Evolutionary conservation across 2,329 filamentous ascomycete species (phyloP).

Genomic region (Trichoderma atrobrunneum): DNA sequence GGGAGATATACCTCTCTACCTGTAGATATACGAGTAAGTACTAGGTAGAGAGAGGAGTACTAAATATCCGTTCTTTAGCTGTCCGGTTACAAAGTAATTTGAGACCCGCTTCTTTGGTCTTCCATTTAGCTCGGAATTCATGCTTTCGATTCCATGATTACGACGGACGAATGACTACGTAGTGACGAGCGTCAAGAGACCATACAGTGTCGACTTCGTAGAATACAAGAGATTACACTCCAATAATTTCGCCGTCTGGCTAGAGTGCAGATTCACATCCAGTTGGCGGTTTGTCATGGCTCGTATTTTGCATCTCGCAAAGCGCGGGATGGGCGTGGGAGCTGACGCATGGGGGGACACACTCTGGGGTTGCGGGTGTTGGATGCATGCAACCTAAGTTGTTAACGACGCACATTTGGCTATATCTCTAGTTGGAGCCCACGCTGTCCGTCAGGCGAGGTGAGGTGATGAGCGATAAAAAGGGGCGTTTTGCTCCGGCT

Average conservation of each 20-base stretch:
- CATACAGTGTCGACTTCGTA: neutral
- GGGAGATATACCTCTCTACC: neutral
- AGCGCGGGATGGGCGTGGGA: constrained; percentile 3
- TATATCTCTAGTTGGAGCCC: neutral
- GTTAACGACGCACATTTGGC: neutral
- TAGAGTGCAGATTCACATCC: neutral
- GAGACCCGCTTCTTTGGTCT: neutral
- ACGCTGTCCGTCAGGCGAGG: neutral
- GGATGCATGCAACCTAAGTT: neutral
- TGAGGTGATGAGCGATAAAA: neutral
- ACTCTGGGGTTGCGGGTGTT: neutral
- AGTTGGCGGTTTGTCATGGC: neutral
- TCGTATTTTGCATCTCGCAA: neutral
- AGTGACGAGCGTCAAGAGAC: neutral
- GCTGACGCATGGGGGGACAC: neutral
- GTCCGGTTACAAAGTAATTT: neutral
- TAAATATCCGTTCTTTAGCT: neutral
- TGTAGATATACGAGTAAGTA: neutral
- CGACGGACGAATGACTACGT: neutral
- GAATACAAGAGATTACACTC: neutral
- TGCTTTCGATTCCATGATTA: neutral
- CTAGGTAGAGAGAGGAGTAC: neutral
- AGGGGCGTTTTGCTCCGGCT: neutral
- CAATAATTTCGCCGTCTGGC: neutral
- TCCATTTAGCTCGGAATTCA: neutral